Percentiles rank a stretch among this genome's conserved stretches.
Evolutionary conservation across 371 early-diverging fungal genomes (phyloP).

Genomic region (Lichtheimia ramosa): DNA sequence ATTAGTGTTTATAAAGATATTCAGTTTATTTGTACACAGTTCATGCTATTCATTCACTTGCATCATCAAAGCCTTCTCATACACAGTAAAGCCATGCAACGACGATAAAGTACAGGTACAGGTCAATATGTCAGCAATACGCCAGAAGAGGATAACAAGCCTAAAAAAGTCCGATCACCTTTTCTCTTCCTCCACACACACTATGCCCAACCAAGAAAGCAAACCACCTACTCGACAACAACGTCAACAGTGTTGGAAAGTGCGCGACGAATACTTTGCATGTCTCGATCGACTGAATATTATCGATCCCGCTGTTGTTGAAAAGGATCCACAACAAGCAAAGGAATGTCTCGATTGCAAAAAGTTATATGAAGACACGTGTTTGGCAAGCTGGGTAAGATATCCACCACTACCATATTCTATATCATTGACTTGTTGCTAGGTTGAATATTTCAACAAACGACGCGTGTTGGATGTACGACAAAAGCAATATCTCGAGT

Average conservation of each 20-base stretch:
- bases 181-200: too few species aligned
- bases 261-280: slow-evolving; percentile 56
- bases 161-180: too few species aligned
- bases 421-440: background rate
- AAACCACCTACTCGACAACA: slow-evolving; percentile 56
- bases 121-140: too few species aligned
- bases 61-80: too few species aligned
- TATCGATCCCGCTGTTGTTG: slow-evolving; percentile 47
- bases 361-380: slow-evolving; percentile 45
- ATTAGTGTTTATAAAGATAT: background rate
- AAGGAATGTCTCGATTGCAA: slow-evolving; percentile 43
- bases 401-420: background rate
- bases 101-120: too few species aligned
- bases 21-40: too few species aligned
- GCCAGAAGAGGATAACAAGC: too few species aligned
- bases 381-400: slow-evolving; percentile 56
- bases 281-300: slow-evolving; percentile 54
- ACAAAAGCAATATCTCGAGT: slow-evolving; percentile 47
- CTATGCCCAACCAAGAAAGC: too few species aligned
- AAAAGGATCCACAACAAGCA: slow-evolving; percentile 44
- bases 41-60: too few species aligned
- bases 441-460: slow-evolving; percentile 56
- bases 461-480: slow-evolving; percentile 48
- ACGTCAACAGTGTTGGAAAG: slow-evolving; percentile 57
- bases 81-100: too few species aligned